These are phyloP conservation scores for Epichloe hybrida DNA, from an alignment of 2,329 filamentous ascomycete species.

Conservation along the genomic window DNA sequence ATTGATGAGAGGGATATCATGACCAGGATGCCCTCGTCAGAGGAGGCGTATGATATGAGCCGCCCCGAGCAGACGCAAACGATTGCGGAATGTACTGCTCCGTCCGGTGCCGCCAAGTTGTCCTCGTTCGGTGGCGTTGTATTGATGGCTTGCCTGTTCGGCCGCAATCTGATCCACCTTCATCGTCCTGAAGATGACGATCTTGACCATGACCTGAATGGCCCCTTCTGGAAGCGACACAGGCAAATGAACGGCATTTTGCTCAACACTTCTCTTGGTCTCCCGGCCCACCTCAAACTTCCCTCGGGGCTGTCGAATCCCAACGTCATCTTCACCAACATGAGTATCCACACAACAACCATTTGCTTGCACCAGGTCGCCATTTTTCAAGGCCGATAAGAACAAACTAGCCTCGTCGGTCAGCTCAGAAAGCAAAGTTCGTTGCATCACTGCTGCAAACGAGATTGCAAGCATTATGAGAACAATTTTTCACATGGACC, in stretches of 20 bases:
- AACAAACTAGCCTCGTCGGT: slow-evolving; percentile 65
- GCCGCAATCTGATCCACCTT: slow-evolving; percentile 79
- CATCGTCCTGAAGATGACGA: slow-evolving; percentile 76
- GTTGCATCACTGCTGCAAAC: slow-evolving; percentile 85
- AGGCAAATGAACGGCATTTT: slow-evolving; percentile 80
- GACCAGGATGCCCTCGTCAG: slow-evolving; percentile 71
- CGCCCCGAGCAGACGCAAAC: slow-evolving; percentile 58
- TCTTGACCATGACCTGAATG: slow-evolving; percentile 74
- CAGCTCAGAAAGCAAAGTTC: slow-evolving; percentile 77
- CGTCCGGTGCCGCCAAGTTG: slow-evolving; percentile 58
- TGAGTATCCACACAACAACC: slow-evolving; percentile 91
- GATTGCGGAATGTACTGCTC: slow-evolving; percentile 54
- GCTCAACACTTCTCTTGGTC: slow-evolving; percentile 68
- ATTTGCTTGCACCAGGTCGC: slow-evolving; percentile 98
- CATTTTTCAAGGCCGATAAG: slow-evolving; percentile 89
- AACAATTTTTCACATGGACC: slow-evolving; percentile 81
- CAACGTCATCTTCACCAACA: slow-evolving; percentile 87
- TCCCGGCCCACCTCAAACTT: slow-evolving; percentile 71
- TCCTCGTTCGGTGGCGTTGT: slow-evolving; percentile 70
- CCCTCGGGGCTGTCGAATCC: slow-evolving; percentile 62
- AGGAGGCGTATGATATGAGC: slow-evolving; percentile 74
- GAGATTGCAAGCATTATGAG: slow-evolving; percentile 94
- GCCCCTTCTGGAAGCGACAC: slow-evolving; percentile 92
- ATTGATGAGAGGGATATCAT: slow-evolving; percentile 85
- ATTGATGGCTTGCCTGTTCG: slow-evolving; percentile 79